Evolutionary conservation across 805 yeast species (phyloP).

Genomic region (Metschnikowia baotianmanensis): DNA sequence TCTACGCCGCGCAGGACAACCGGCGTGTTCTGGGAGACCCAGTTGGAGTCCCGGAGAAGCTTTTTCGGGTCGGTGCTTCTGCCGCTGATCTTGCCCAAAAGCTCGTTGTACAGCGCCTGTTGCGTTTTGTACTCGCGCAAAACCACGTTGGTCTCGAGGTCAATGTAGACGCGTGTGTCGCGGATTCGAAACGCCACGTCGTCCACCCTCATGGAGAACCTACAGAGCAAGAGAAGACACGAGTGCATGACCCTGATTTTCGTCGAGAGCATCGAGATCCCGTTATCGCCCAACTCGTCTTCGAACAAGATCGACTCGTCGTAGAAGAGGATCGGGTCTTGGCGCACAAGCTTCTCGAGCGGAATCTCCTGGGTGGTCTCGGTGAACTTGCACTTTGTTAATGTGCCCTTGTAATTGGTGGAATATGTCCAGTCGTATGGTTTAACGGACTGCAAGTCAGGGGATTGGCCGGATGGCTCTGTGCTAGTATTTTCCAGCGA

Average conservation of each 20-base stretch:
- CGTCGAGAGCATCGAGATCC: constrained; percentile 72
- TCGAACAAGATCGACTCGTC: constrained; percentile 89
- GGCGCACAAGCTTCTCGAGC: constrained; percentile 59
- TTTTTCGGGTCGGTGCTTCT: constrained; percentile 40
- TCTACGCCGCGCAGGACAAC: constrained; percentile 29
- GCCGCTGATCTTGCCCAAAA: constrained; percentile 26
- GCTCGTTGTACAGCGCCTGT: constrained; percentile 34
- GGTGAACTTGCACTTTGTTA: constrained; percentile 22
- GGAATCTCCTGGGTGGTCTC: constrained; percentile 51
- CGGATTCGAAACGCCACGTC: constrained; percentile 79
- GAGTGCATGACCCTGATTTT: constrained; percentile 89
- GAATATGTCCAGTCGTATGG: constrained; percentile 98
- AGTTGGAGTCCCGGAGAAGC: constrained; percentile 65
- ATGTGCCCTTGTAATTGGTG: constrained; percentile 69
- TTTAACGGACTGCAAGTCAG: constrained; percentile 56
- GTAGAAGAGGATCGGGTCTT: constrained; percentile 84
- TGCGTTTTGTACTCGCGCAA: constrained; percentile 77
- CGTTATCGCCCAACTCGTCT: constrained; percentile 96
- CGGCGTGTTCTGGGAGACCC: constrained; percentile 67
- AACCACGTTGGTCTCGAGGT: constrained; percentile 60
- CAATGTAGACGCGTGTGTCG: constrained; percentile 83
- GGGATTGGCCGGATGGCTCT: background rate
- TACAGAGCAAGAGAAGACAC: constrained; percentile 66
- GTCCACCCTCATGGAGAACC: constrained; percentile 87
- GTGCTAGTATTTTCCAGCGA: background rate